A percentile compares a stretch with the other conserved stretches of the same genome.
Evolutionary conservation across 2,329 filamentous ascomycete genomes (phyloP).

Genomic region (Tolypocladium tropicale): DNA sequence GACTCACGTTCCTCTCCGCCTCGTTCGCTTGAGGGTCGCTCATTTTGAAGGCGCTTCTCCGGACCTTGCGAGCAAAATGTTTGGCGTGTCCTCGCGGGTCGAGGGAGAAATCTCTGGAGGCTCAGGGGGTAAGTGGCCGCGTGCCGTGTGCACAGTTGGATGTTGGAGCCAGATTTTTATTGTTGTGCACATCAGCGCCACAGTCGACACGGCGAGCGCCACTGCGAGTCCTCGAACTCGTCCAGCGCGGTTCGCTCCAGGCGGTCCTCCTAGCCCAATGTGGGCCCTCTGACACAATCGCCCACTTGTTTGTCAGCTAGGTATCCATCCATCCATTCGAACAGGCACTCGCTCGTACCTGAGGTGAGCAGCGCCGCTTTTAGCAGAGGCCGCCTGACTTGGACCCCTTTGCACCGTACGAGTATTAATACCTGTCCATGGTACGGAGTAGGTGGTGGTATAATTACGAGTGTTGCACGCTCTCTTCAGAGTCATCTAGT

Average conservation of each 20-base stretch:
- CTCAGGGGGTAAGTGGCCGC: constrained; percentile 1
- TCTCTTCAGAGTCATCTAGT: too few relatives aligned
- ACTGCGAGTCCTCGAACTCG: too few relatives aligned
- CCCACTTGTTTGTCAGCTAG: too few relatives aligned
- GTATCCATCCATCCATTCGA: too few relatives aligned
- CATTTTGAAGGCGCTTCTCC: constrained; percentile 50
- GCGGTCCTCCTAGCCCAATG: constrained; percentile 1
- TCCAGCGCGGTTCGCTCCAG: not conserved
- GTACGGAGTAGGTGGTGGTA: too few relatives aligned
- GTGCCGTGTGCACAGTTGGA: constrained; percentile 10
- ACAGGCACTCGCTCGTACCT: too few relatives aligned
- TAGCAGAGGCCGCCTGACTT: too few relatives aligned
- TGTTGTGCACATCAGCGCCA: not conserved
- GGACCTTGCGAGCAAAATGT: constrained; percentile 12
- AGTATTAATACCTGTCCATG: too few relatives aligned
- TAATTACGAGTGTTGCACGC: too few relatives aligned
- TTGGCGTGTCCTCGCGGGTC: constrained; percentile 10
- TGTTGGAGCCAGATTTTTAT: constrained; percentile 16
- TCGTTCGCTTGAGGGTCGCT: constrained; percentile 80
- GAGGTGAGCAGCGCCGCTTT: too few relatives aligned
- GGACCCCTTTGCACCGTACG: too few relatives aligned
- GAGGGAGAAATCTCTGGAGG: constrained; percentile 6
- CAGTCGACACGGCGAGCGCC: not conserved
- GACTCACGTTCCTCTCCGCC: constrained; percentile 85
- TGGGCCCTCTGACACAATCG: not conserved